These are phyloP conservation scores for Nicotiana noctiflora DNA, from an alignment of 257 asterid species.

Conservation along the genomic window DNA sequence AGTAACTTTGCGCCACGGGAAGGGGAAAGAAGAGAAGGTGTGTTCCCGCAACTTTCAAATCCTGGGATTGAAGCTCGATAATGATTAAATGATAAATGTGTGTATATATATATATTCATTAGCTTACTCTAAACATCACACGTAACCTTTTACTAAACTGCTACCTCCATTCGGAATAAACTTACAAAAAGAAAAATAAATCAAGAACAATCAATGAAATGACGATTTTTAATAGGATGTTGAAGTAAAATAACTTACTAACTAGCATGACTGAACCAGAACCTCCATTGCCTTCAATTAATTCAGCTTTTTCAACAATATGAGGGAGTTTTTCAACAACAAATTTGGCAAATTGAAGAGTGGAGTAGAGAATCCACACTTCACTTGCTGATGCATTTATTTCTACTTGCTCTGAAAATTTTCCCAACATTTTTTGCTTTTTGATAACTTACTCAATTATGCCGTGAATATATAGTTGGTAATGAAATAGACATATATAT, in stretches of 20 bases:
- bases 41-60: no score
- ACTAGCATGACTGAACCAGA: neutral
- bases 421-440: neutral
- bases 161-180: no score
- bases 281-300: conserved; percentile 8
- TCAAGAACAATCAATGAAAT: no score
- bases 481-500: neutral
- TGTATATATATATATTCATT: no score
- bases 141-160: no score
- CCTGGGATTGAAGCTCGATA: no score
- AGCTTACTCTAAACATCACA: no score
- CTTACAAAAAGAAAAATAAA: no score
- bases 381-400: neutral
- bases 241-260: neutral
- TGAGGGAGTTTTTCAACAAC: neutral
- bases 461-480: neutral
- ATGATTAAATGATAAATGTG: no score
- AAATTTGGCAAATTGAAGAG: neutral
- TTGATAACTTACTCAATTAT: neutral
- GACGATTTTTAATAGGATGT: no score
- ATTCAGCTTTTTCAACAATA: neutral
- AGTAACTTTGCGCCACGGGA: no score
- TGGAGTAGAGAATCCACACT: neutral
- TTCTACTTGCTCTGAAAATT: neutral
- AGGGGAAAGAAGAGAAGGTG: neutral